Evolutionary conservation across 176 grass and related monocot genomes (phyloP).

Genomic region (Echinochloa phyllopogon): DNA sequence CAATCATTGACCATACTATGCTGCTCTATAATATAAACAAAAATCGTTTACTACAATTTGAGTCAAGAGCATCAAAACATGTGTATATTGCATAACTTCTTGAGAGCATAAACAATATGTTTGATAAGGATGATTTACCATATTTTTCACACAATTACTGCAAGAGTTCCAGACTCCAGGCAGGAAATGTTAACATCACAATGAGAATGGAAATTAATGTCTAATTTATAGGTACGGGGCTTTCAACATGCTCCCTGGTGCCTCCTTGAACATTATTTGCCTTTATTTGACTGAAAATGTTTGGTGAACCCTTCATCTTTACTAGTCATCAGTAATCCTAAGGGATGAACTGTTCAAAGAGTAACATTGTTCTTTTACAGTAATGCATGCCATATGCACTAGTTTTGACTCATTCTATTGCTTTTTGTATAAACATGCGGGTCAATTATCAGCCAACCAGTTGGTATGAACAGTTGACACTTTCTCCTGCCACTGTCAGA

Average conservation of each 20-base stretch:
- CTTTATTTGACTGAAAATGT: constrained; percentile 5
- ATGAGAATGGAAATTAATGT: background rate
- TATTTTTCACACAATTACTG: background rate
- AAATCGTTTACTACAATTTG: background rate
- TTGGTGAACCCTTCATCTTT: background rate
- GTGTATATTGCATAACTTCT: background rate
- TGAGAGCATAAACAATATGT: background rate
- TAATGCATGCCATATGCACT: background rate
- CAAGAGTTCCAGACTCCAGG: background rate
- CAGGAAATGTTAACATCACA: background rate
- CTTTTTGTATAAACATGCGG: background rate
- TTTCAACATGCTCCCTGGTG: background rate
- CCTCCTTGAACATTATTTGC: background rate
- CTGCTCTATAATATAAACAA: background rate
- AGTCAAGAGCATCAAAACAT: background rate
- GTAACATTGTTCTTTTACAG: background rate
- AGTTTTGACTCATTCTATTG: background rate
- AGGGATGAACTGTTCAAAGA: background rate
- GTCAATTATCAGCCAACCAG: background rate
- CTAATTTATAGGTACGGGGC: background rate
- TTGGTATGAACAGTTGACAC: constrained; percentile 32
- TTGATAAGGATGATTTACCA: background rate
- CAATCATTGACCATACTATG: background rate
- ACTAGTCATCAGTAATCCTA: background rate
- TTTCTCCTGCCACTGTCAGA: background rate